Conservation (phyloP, 768 basidiomycete species). For the Boletus rubroflammeus region DNA sequence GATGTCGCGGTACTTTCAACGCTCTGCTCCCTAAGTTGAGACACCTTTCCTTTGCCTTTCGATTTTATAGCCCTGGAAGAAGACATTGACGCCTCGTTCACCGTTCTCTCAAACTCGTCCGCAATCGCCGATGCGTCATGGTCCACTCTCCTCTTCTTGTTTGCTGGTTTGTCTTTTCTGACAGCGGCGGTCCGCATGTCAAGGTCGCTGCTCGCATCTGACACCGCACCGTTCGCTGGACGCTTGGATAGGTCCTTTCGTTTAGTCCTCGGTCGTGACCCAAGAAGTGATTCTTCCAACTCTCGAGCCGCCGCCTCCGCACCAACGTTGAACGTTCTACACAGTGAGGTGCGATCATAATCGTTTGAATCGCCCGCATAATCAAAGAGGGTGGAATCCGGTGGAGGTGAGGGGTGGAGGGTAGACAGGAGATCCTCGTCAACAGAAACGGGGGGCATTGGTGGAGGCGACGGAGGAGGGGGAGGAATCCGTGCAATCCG, state of each 20-base stretch:
- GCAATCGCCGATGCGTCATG: conserved; percentile 34
- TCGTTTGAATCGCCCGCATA: conserved; percentile 23
- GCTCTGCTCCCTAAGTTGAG: conserved; percentile 49
- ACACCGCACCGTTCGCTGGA: conserved; percentile 43
- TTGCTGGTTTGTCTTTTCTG: conserved; percentile 41
- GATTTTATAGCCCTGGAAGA: conserved; percentile 34
- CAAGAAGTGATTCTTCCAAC: conserved; percentile 53
- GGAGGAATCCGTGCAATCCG: conserved; percentile 45
- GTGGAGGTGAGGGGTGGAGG: conserved; percentile 36
- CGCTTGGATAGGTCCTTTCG: conserved; percentile 50
- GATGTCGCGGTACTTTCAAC: conserved; percentile 51
- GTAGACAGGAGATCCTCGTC: conserved; percentile 37
- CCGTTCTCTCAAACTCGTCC: conserved; percentile 49
- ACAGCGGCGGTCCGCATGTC: conserved; percentile 39
- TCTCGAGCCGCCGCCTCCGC: conserved; percentile 58
- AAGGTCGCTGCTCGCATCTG: conserved; percentile 57
- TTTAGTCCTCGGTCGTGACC: conserved; percentile 35
- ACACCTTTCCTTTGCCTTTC: conserved; percentile 53
- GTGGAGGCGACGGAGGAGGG: conserved; percentile 38
- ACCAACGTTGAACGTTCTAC: conserved; percentile 23
- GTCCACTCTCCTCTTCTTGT: conserved; percentile 65
- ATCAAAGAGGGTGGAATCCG: conserved; percentile 30
- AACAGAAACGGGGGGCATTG: conserved; percentile 26
- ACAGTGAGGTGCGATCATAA: conserved; percentile 22
- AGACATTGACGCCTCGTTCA: conserved; percentile 38